Evolutionary conservation across 495 filamentous ascomycete genomes (phyloP), one percentile per base, ranked within the genome.

Genomic region (Penicillium desertorum): DNA sequence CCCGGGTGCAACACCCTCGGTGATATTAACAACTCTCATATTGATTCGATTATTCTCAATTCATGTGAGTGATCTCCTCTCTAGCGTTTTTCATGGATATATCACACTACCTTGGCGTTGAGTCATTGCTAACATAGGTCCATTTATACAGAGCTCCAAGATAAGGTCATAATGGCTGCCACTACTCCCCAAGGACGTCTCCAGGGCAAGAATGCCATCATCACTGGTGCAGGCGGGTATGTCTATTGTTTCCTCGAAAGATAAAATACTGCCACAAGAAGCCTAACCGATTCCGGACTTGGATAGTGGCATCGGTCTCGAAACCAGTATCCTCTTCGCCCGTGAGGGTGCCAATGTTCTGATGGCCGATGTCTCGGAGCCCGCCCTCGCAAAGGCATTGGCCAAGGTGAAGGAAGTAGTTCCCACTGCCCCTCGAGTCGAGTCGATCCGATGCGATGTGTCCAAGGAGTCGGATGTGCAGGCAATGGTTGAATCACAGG

Each of bases 191-290:
- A 60, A 56, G 83, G 82, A 56, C 88, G 92, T 70, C 80, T 97
- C 27, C 77, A 84, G 41, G 91, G 90, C 74, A 97, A 96, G 79
- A 96, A 95, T 79, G 89, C 90, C 71, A 84, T 96, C 59, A 81
- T 97, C 73, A 97, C 92, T 27, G 92, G 92, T 62, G 92, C 88
- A 32, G 92, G 88, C 56, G 89, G 92, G 92, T 96, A 83, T 68
- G 86, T 80, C 1, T 16, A 16, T 81, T 17, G 6, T n/a, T 20
- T 12, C 42, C 20, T 45, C 11, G 16, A 58, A 34, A n/a, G 17
- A 17, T 27, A 34, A 3, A 19, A 17, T 17, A 2, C 41, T 9
- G 8, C 2, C 22, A 39, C n/a, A 39, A 29, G 12, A 32, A 16
- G 3, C n/a, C 5, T 29, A 45, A 54, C 59, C 46, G 37, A 47